phyloP scores from a whole-genome alignment of 2,329 filamentous ascomycete genomes.

The Dendrostoma leiphaemia region DNA sequence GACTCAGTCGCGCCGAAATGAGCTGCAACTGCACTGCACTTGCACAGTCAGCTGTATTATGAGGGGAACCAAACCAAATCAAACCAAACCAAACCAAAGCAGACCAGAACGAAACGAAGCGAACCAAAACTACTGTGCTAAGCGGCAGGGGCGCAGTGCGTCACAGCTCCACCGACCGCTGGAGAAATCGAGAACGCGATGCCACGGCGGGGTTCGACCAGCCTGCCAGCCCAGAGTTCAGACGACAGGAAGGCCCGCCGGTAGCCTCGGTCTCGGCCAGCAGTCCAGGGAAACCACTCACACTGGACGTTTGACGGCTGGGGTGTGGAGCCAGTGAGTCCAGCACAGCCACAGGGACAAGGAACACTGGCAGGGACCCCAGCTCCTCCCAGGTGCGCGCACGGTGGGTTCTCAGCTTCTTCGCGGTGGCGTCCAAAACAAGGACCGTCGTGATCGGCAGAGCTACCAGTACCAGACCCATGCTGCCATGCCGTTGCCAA shows the following conservation, averaged over 20 bases:
- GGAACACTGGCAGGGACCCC: neutral
- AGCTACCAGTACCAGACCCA: too few relatives aligned
- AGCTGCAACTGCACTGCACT: too few relatives aligned
- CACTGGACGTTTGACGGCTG: too few relatives aligned
- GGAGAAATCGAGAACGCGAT: neutral
- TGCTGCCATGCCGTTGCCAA: too few relatives aligned
- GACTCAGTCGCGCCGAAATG: too few relatives aligned
- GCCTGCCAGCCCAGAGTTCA: neutral
- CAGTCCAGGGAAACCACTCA: neutral
- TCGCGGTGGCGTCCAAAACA: too few relatives aligned
- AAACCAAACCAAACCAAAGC: neutral
- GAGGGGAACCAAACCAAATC: neutral
- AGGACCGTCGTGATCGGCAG: too few relatives aligned
- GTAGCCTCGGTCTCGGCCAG: too few relatives aligned
- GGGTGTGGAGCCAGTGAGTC: neutral
- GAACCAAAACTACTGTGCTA: neutral
- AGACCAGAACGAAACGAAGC: neutral
- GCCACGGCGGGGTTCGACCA: neutral
- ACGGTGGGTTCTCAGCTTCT: too few relatives aligned
- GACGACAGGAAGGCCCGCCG: neutral
- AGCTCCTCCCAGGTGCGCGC: too few relatives aligned
- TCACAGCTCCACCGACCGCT: conserved; percentile 5
- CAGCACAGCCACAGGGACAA: neutral
- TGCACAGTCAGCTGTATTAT: too few relatives aligned
- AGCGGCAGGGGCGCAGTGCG: conserved; percentile 4